Percentiles rank a stretch among this genome's conserved stretches.
These are phyloP conservation scores for Clitopilus hobsonii DNA, from an alignment of 768 basidiomycete genomes.

Conservation along the genomic window DNA sequence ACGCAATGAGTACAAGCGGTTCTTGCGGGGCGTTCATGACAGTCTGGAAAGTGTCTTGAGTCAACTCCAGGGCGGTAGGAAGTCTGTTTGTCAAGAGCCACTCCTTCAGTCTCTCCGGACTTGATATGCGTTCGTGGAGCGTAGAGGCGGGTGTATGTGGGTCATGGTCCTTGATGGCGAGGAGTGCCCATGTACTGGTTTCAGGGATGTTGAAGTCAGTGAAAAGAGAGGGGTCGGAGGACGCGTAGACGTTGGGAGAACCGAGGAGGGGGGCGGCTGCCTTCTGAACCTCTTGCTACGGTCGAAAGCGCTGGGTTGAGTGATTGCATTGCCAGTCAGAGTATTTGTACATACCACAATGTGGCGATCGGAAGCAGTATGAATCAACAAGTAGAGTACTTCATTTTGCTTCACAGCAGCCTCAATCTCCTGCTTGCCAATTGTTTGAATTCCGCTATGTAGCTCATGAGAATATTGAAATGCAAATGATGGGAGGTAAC, in stretches of 20 bases:
- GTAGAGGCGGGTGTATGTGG: conserved; percentile 37
- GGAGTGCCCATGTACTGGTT: conserved; percentile 51
- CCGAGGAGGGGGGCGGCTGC: conserved; percentile 41
- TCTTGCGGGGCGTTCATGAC: conserved; percentile 79
- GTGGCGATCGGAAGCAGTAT: conserved; percentile 34
- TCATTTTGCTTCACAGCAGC: conserved; percentile 26
- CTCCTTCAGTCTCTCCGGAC: conserved; percentile 25
- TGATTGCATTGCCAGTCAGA: background rate
- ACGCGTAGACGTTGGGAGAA: conserved; percentile 39
- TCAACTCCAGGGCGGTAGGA: conserved; percentile 70
- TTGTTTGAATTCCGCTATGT: conserved; percentile 23
- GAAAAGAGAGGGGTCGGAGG: conserved; percentile 31
- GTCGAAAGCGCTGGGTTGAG: conserved; percentile 2
- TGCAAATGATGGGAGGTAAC: conserved; percentile 20
- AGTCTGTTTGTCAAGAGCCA: conserved; percentile 74
- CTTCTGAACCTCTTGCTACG: conserved; percentile 29
- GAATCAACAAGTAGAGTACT: conserved; percentile 52
- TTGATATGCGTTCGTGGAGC: conserved; percentile 26
- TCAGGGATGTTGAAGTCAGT: conserved; percentile 31
- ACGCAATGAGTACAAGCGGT: conserved; percentile 77
- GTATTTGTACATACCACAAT: conserved; percentile 24
- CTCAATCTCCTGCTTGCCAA: conserved; percentile 39
- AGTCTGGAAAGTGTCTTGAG: conserved; percentile 72
- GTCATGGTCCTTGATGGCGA: conserved; percentile 65
- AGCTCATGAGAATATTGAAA: background rate